A percentile compares a stretch with the other conserved stretches of the same genome.
These are phyloP conservation scores for Jacaranda mimosifolia DNA, from an alignment of 257 asterid genomes.

Conservation along the genomic window DNA sequence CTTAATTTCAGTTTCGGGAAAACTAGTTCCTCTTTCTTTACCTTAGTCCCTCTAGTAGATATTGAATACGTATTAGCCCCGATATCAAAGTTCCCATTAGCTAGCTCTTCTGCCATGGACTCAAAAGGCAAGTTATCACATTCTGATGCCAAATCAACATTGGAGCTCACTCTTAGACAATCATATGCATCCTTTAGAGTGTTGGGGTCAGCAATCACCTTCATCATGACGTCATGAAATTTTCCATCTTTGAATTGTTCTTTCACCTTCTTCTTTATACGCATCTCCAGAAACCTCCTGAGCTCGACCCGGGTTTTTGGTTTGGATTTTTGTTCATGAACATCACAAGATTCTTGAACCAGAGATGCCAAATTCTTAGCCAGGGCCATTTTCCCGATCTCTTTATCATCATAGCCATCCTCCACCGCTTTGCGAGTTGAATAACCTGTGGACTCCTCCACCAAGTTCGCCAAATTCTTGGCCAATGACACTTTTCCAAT, in stretches of 20 bases:
- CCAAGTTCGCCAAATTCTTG: slow-evolving; percentile 48
- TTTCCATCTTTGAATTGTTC: slow-evolving; percentile 76
- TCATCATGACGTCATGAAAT: slow-evolving; percentile 65
- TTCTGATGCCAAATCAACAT: slow-evolving; percentile 59
- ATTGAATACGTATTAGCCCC: slow-evolving; percentile 66
- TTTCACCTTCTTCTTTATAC: slow-evolving; percentile 85
- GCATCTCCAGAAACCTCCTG: slow-evolving; percentile 72
- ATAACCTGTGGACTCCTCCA: slow-evolving; percentile 47
- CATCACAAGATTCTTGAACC: slow-evolving; percentile 71
- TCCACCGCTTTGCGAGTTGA: slow-evolving; percentile 27
- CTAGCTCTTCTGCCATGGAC: slow-evolving; percentile 78
- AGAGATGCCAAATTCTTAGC: slow-evolving; percentile 81
- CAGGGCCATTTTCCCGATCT: slow-evolving; percentile 47
- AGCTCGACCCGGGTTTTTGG: slow-evolving; percentile 57
- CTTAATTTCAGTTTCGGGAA: slow-evolving; percentile 75
- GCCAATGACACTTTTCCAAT: slow-evolving; percentile 43
- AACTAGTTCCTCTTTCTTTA: slow-evolving; percentile 65
- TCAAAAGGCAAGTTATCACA: slow-evolving; percentile 64
- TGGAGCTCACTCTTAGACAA: slow-evolving; percentile 66
- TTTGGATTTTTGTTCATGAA: slow-evolving; percentile 46
- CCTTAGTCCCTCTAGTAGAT: slow-evolving; percentile 63
- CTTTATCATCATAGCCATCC: slow-evolving; percentile 37
- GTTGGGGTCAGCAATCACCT: slow-evolving; percentile 77
- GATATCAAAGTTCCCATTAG: slow-evolving; percentile 67
- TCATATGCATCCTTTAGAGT: slow-evolving; percentile 86